Evolutionary conservation across 176 grass and related monocot species (phyloP), one percentile per base, ranked within the genome.

Genomic region (Microstegium vimineum): DNA sequence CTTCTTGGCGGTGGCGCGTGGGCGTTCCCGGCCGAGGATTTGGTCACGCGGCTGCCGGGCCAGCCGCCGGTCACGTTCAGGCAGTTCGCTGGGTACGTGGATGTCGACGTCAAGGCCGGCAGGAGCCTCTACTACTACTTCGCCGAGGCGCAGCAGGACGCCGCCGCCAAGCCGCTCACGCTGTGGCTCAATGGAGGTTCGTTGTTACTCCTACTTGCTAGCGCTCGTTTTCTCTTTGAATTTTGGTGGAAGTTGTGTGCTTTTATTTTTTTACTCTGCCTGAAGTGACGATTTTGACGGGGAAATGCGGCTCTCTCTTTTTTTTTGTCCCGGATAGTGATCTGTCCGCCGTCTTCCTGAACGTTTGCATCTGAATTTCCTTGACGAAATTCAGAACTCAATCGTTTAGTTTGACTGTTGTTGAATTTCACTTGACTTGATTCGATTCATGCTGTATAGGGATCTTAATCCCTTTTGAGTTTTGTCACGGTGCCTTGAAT

Each of bases 41-140:
- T 99, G 77, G 96, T 99, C 76, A 37, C 62, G 27, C 51, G 91
- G 66, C 74, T 99, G 75, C 96, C 89, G 3, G 93, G 93, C 6
- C 96, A 99, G 77, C 96, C 90, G 10, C 33, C 26, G 35, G 86
- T 90, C 16, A 74, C 63, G 62, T 99, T 99, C 85, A 85, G 93
- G 91, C 96, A 95, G 87, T 99, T 88, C 60, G 85, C 96, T 4
- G 96, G 96, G 43, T 95, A 99, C 77, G 87, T 99, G 2, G 89
- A 95, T 45, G 93, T 99, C 10, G 91, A 99, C 67, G 76, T 33
- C 34, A 77, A 85, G 69, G 82, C 89, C 15, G 96, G 96, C 33
- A 81, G 89, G 87, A 95, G 91, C 45, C 96, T 99, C 70, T 99
- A 95, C 91, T 99, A 99, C 89, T 99, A 99, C 87, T 99, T 99